A percentile compares a stretch with the other conserved stretches of the same genome.
Evolutionary conservation across 768 basidiomycete genomes (phyloP).

Genomic region (Inosperma sp.): DNA sequence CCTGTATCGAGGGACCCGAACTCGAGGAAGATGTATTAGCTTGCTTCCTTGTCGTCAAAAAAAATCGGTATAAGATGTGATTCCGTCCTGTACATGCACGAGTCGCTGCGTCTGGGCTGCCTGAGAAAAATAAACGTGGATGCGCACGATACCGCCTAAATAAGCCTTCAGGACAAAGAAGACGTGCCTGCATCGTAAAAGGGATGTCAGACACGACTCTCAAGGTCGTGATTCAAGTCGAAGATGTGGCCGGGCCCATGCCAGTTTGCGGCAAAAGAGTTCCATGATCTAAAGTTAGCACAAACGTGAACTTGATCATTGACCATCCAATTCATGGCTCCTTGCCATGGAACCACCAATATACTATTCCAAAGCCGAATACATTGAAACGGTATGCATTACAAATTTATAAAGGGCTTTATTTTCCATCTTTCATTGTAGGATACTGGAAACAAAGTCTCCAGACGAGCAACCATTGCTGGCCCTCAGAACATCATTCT

Average conservation of each 20-base stretch:
- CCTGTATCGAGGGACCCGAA: conserved; percentile 6
- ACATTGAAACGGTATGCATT: conserved; percentile 74
- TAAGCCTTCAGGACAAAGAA: background rate
- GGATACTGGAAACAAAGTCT: conserved; percentile 97
- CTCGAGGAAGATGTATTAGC: conserved; percentile 10
- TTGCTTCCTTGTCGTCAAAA: conserved; percentile 16
- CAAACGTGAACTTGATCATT: no score
- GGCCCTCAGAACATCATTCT: conserved; percentile 97
- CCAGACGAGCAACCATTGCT: conserved; percentile 82
- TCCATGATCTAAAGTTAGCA: no score
- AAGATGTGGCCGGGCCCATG: background rate
- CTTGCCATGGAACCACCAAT: conserved; percentile 67
- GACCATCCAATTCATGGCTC: no score
- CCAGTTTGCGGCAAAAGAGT: no score
- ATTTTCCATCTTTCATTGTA: conserved; percentile 26
- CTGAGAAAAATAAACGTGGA: background rate
- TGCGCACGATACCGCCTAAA: background rate
- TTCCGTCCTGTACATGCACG: background rate
- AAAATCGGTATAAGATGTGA: conserved; percentile 1
- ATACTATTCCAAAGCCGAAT: conserved; percentile 77
- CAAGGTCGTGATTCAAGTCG: background rate
- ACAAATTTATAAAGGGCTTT: background rate
- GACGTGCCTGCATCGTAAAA: background rate
- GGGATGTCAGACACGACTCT: background rate
- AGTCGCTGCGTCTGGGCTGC: background rate